Evolutionary conservation across 2,329 filamentous ascomycete species (phyloP), one percentile per base, ranked within the genome.

Genomic region (Penicillium sp.): DNA sequence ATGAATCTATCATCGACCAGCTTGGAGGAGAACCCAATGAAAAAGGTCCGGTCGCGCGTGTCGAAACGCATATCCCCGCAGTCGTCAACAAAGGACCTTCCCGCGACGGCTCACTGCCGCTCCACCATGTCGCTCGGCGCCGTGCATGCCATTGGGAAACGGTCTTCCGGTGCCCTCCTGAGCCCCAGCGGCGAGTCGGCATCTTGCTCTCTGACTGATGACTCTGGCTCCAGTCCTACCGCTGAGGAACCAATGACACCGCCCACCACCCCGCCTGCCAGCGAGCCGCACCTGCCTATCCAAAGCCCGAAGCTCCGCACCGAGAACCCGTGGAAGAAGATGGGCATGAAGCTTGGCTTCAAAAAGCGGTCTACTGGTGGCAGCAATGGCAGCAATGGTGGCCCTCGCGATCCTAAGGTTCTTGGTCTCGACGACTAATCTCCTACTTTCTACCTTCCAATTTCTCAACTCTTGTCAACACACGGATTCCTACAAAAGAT

Each of bases 271-370:
- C 76, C 76, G 10, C 75, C 76, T 1, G 73, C 71, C 14, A 74
- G 71, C 29, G 75, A 77, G 41, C 56, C 65, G 33, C 46, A 66
- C 51, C 52, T 64, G 46, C 49, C 62, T 37, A 52, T 64, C 35
- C 58, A 66, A 37, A 74, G 69, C 50, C 69, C 72, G n/a, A 70
- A 72, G 59, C 58, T 60, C 51, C 68, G 72, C 52, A 62, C 70
- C 52, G 72, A 77, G 41, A 75, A 76, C 56, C 71, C 74, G 4
- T 78, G 75, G 75, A 78, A 76, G 63, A 77, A 77, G 56, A 76
- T 77, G 74, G 74, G 74, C 3, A 72, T 75, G 66, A 77, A 75
- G 59, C 61, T 78, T 45, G 71, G 70, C 12, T 73, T 71, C 52
- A 73, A 72, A 54, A 72, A 72, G 56, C 65, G 64, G 18, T 64